Conservation (phyloP, 208 protist genomes). For the Crithidia brevicula region DNA sequence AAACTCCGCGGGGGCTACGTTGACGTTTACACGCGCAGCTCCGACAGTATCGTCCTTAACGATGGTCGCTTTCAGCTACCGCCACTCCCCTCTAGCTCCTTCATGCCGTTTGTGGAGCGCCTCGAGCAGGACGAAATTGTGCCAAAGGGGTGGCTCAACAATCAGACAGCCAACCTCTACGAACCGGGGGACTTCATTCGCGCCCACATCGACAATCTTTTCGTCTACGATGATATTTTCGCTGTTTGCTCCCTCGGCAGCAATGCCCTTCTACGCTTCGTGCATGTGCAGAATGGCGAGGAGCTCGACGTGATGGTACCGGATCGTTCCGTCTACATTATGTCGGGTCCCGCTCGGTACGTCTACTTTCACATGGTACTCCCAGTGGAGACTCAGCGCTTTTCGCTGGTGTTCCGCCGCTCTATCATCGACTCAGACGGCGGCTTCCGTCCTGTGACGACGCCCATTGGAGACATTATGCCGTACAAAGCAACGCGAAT, state of each 20-base stretch:
- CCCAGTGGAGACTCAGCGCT: conserved; percentile 83
- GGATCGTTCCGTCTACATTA: conserved; percentile 84
- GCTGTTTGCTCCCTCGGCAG: conserved; percentile 79
- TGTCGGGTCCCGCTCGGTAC: conserved; percentile 86
- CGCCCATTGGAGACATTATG: conserved; percentile 76
- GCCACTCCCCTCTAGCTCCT: conserved; percentile 68
- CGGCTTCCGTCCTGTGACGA: conserved; percentile 73
- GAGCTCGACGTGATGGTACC: conserved; percentile 87
- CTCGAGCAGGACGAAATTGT: conserved; percentile 82
- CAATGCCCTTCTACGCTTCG: conserved; percentile 82
- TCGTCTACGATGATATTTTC: conserved; percentile 92
- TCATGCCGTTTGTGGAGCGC: conserved; percentile 70
- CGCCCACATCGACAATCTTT: conserved; percentile 91
- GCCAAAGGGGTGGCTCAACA: conserved; percentile 83
- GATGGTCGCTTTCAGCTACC: conserved; percentile 91
- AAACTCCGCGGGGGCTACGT: conserved; percentile 80
- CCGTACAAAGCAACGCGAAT: conserved; percentile 84
- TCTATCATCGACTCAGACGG: conserved; percentile 90
- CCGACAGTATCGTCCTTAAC: conserved; percentile 75
- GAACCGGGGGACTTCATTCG: conserved; percentile 89
- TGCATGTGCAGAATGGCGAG: conserved; percentile 90
- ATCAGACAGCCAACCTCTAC: conserved; percentile 91
- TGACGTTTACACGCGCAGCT: conserved; percentile 82
- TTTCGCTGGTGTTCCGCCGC: conserved; percentile 85
- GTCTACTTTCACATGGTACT: conserved; percentile 93